Evolutionary conservation across 805 yeast species (phyloP).

Genomic region (Candida awuae): DNA sequence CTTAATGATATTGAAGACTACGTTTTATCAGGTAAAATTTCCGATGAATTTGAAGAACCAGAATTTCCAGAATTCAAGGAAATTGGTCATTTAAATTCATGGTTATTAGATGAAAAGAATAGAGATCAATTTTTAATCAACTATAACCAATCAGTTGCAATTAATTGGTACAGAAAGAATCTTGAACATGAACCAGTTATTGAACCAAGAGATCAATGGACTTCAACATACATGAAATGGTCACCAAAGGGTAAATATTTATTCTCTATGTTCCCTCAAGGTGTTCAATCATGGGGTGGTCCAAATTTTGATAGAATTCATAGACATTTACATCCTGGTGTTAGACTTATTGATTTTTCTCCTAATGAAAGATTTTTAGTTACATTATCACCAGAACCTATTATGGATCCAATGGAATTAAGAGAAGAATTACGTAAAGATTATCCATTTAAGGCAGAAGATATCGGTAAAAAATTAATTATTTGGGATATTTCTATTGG

Average conservation of each 20-base stretch:
- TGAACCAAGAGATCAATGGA: slow-evolving; percentile 78
- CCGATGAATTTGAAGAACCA: slow-evolving; percentile 63
- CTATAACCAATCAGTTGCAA: slow-evolving; percentile 70
- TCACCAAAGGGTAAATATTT: slow-evolving; percentile 90
- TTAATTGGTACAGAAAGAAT: slow-evolving; percentile 74
- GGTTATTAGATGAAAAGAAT: slow-evolving; percentile 83
- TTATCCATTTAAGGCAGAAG: slow-evolving; percentile 79
- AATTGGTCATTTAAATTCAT: slow-evolving; percentile 75
- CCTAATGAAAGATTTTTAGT: slow-evolving; percentile 88
- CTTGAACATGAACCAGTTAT: slow-evolving; percentile 67
- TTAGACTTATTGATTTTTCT: slow-evolving; percentile 81
- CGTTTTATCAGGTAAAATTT: slow-evolving; percentile 55
- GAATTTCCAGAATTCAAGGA: slow-evolving; percentile 61
- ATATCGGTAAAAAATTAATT: slow-evolving; percentile 88
- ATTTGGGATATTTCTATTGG: slow-evolving; percentile 88
- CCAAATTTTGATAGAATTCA: slow-evolving; percentile 61
- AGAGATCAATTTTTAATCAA: slow-evolving; percentile 88
- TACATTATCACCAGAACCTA: slow-evolving; percentile 82
- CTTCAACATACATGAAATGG: slow-evolving; percentile 79
- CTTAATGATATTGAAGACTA: slow-evolving; percentile 75
- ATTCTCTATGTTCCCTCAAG: slow-evolving; percentile 85
- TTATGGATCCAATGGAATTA: slow-evolving; percentile 57
- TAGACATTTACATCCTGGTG: slow-evolving; percentile 83
- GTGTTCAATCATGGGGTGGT: slow-evolving; percentile 96
- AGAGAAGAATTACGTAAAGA: slow-evolving; percentile 49